Base-by-base conservation (phyloP, 2,329 filamentous ascomycete species). In the Talaromyces sp. region DNA sequence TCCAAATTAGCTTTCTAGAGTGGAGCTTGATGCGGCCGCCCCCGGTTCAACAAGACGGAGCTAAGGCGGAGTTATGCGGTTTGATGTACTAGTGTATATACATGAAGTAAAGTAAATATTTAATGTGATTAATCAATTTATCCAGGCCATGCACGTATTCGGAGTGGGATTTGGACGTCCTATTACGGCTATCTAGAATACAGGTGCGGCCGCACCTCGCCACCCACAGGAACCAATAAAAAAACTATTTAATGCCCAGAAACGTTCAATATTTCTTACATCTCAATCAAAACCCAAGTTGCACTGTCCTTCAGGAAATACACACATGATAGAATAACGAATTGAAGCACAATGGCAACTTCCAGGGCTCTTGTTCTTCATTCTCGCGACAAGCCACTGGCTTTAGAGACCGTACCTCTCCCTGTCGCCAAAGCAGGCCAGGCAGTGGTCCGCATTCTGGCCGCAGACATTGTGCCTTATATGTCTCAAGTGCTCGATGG, bases 381-480 rank as follows among this genome's bases (percentile, higher is more conserved):
- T 12, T 47, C 44, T 28, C 61, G 61, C n/a, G 51, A 62, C 36
- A 55, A 65, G 33, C 69, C 69, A 14, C 66, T 75, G 55, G 56
- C 62, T 2, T 53, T 78, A 34, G 69, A 75, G 59, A 68, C 61
- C 5, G 47, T 75, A 4, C 66, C 73, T 40, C 75, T 69, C 4
- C 78, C 75, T 0, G 44, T 65, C 23, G 65, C 73, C 0, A 67
- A 57, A 14, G 68, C 69, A 5, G 79, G 79, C 36, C 75, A 67
- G 36, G 78, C 73, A 14, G 64, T 81, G 9, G 67, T 82, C 42
- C 72, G 69, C 6, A 68, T 81, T 59, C 64, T 75, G 9, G 69
- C 70, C 1, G 70, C 77, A 3, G 65, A 64, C 3, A 67, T 80
- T 2, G 58, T 79, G 9, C 73, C 75, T 31, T 81, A 81, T 68